Base-by-base conservation (phyloP, 2,329 filamentous ascomycete species). In the Epicoccum nigrum region DNA sequence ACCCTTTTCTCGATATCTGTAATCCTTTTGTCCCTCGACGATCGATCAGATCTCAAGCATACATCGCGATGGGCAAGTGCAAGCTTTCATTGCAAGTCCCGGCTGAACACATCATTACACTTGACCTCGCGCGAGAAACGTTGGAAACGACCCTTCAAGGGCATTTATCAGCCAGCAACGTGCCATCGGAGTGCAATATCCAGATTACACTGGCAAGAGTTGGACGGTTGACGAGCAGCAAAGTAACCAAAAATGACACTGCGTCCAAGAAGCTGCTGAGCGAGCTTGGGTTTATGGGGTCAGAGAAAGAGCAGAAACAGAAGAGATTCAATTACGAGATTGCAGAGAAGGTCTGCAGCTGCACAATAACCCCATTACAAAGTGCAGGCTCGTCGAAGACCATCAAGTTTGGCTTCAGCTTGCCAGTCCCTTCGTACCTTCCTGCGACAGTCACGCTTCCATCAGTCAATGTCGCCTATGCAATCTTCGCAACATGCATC, bases 121-220 rank as follows among this genome's bases (percentile, higher is more conserved):
- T 41, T 12, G 27, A 33, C 5, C 5, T 34, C 16, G 31, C 40
- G 1, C 28, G 40, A 25, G 15, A 39, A 27, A 21, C 39, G 2
- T 20, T 13, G 4, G 19, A 45, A 23, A 35, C 44, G 2, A 6
- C 17, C 12, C 20, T 54, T 21, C 15, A 13, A 15, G 51, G 51
- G 17, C 31, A 44, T 8, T 9, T 54, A n/a, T 37, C n/a, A 6
- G 32, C 31, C 25, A 48, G 23, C 30, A 54, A 45, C 12, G 16
- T 48, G 21, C 35, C 40, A 17, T 19, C 21, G 17, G 34, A 49
- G 28, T 48, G 51, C 31, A 25, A 35, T 15, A 39, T 54, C 20
- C 34, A 32, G 5, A 34, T 54, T 11, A 45, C 30, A 19, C 41
- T 54, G 25, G 40, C 40, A 45, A 54, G 51, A 45, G 33, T 45